These are phyloP conservation scores for Leccinum discolor DNA, from an alignment of 1,284 basidiomycete species.

Conservation along the genomic window DNA sequence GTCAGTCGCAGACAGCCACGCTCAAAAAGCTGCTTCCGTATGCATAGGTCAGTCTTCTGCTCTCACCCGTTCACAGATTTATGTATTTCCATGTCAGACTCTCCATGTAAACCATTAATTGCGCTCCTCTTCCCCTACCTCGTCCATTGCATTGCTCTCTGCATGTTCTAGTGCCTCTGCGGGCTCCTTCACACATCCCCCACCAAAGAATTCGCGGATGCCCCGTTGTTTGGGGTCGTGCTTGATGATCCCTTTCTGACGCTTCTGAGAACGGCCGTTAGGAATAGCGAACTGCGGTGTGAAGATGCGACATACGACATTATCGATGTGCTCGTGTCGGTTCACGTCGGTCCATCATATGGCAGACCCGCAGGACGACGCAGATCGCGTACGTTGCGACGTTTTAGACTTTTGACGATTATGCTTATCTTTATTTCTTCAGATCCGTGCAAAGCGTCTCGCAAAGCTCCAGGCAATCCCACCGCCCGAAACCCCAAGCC, in stretches of 20 bases:
- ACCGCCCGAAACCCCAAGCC: slow-evolving; percentile 23
- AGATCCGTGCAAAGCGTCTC: slow-evolving; percentile 89
- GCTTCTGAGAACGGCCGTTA: no score
- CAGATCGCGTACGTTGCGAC: slow-evolving; percentile 60
- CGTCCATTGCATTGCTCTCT: slow-evolving; percentile 33
- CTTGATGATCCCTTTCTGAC: no score
- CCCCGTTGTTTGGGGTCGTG: no score
- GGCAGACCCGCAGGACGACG: slow-evolving; percentile 65
- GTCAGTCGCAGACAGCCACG: slow-evolving; percentile 58
- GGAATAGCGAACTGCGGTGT: no score
- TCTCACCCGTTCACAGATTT: neutral
- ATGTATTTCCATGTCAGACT: slow-evolving; percentile 10
- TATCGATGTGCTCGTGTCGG: no score
- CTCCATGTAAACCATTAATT: neutral
- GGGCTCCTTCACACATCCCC: slow-evolving; percentile 35
- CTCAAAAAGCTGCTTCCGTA: slow-evolving; percentile 73
- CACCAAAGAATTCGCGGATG: slow-evolving; percentile 19
- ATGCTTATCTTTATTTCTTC: slow-evolving; percentile 2
- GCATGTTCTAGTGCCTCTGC: slow-evolving; percentile 20
- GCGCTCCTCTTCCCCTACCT: neutral
- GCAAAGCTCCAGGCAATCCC: slow-evolving; percentile 64
- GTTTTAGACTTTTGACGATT: neutral
- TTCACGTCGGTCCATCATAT: slow-evolving; percentile 36
- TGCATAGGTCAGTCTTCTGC: slow-evolving; percentile 33
- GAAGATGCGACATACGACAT: no score